A percentile compares a stretch with the other conserved stretches of the same genome.
phyloP scores from a whole-genome alignment of 2,329 filamentous ascomycete species.

The Fusarium stilboides region DNA sequence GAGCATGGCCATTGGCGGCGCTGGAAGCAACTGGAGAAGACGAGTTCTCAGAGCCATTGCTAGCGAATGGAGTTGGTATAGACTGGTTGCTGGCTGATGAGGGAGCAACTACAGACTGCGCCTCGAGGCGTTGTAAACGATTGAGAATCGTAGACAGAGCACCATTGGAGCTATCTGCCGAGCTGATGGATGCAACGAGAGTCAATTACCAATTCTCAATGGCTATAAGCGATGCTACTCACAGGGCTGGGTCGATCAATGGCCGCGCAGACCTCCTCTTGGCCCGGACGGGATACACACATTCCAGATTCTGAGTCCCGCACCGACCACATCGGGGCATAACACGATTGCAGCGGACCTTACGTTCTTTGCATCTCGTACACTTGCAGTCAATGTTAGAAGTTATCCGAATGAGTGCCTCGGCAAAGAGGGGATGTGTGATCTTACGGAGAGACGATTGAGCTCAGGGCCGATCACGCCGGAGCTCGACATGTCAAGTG shows the following conservation, averaged over 20 bases:
- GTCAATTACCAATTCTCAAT: slow-evolving; percentile 22
- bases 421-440: not conserved
- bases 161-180: slow-evolving; percentile 16
- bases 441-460: slow-evolving; percentile 47
- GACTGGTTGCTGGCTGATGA: slow-evolving; percentile 13
- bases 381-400: slow-evolving; percentile 38
- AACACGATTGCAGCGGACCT: slow-evolving; percentile 52
- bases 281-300: slow-evolving; percentile 48
- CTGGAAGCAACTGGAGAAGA: slow-evolving; percentile 31
- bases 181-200: slow-evolving; percentile 19
- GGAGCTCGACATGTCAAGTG: slow-evolving; percentile 25
- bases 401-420: not conserved
- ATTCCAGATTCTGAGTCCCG: slow-evolving; percentile 47
- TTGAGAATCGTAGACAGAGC: slow-evolving; percentile 51
- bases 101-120: slow-evolving; percentile 24
- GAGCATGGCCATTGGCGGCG: slow-evolving; percentile 12
- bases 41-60: slow-evolving; percentile 37
- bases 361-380: slow-evolving; percentile 50
- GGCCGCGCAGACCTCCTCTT: slow-evolving; percentile 47
- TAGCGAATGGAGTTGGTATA: slow-evolving; percentile 11
- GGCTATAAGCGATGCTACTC: slow-evolving; percentile 1
- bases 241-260: slow-evolving; percentile 38
- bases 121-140: slow-evolving; percentile 51
- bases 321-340: slow-evolving; percentile 51
- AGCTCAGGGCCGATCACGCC: slow-evolving; percentile 30